phyloP scores from a whole-genome alignment of 2,329 filamentous ascomycete genomes.

The Ophiocordyceps camponoti-floridani region DNA sequence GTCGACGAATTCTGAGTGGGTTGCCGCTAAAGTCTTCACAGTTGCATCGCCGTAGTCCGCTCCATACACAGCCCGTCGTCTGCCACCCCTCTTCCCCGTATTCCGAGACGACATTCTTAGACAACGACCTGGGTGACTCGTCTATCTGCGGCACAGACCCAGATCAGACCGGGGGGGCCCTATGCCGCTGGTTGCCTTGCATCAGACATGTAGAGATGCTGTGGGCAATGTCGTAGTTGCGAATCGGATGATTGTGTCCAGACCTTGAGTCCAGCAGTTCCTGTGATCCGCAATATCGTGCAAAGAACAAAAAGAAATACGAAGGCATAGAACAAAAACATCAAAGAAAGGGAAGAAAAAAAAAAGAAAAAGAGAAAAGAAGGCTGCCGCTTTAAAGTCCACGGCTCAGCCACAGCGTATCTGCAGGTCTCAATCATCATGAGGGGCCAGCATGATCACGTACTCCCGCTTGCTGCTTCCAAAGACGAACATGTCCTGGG shows the following conservation, averaged over 20 bases:
- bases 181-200: conserved; percentile 1
- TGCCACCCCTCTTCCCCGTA: conserved; percentile 1
- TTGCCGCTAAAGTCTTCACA: conserved; percentile 1
- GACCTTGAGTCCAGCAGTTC: neutral
- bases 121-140: neutral
- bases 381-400: neutral
- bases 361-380: neutral
- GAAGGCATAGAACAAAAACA: neutral
- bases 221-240: neutral
- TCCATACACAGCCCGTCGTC: conserved; percentile 1
- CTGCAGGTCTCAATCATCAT: conserved; percentile 12
- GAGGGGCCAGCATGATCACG: conserved; percentile 67
- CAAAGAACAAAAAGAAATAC: neutral
- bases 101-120: neutral
- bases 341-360: neutral
- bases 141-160: neutral
- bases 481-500: conserved; percentile 80
- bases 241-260: no score
- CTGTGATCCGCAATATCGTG: neutral
- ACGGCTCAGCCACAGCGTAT: neutral
- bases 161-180: neutral
- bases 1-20: neutral
- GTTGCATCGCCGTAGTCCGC: conserved; percentile 4
- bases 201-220: neutral
- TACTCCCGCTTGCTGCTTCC: conserved; percentile 83